A percentile compares a stretch with the other conserved stretches of the same genome.
Evolutionary conservation across 2,329 filamentous ascomycete species (phyloP).

Genomic region (Xylariomycetidae sp.): DNA sequence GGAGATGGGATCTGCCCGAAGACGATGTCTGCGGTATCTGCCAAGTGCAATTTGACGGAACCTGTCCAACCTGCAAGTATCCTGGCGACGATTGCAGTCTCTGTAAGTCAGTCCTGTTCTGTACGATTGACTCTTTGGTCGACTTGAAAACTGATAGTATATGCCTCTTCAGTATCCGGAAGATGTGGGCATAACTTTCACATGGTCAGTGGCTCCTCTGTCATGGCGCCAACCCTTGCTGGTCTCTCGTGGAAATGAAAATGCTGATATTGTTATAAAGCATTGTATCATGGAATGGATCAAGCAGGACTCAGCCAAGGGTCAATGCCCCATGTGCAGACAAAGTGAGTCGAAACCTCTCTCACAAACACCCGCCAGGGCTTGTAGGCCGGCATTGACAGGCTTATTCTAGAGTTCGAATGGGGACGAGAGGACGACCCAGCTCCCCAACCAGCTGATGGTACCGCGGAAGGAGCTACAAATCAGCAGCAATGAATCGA

Average conservation of each 20-base stretch:
- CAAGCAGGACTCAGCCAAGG: slow-evolving; percentile 86
- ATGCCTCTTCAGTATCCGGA: slow-evolving; percentile 67
- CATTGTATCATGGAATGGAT: slow-evolving; percentile 97
- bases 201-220: slow-evolving; percentile 73
- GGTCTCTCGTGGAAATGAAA: slow-evolving; percentile 1
- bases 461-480: no score
- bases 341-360: slow-evolving; percentile 67
- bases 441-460: slow-evolving; percentile 12
- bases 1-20: slow-evolving; percentile 96
- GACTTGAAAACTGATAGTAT: no score
- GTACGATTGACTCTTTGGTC: neutral
- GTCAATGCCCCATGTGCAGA: slow-evolving; percentile 95
- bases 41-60: slow-evolving; percentile 95
- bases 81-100: slow-evolving; percentile 94
- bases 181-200: slow-evolving; percentile 98
- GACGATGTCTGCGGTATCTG: slow-evolving; percentile 99
- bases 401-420: slow-evolving; percentile 29
- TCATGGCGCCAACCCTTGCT: neutral
- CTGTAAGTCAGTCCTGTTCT: slow-evolving; percentile 50
- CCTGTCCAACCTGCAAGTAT: slow-evolving; percentile 96
- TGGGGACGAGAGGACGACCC: slow-evolving; percentile 18
- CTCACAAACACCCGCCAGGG: no score
- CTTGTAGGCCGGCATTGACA: no score
- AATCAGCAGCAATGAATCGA: no score
- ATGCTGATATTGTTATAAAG: slow-evolving; percentile 39